Percentiles rank a stretch among this genome's conserved stretches.
Conservation (phyloP, 176 grass and related monocot species). For the Avena insularis region DNA sequence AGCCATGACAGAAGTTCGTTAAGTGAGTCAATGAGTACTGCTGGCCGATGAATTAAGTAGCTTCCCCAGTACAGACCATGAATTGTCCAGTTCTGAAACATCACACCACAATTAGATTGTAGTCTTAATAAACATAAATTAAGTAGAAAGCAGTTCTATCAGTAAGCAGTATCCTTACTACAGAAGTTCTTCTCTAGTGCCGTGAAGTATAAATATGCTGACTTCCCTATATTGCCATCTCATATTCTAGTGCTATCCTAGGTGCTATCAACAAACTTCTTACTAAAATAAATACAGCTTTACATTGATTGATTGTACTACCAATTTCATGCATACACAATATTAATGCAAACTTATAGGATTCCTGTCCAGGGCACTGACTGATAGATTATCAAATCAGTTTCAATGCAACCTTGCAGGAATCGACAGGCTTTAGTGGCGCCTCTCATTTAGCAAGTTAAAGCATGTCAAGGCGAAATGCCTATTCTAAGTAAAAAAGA, state of each 20-base stretch:
- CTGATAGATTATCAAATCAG: background rate
- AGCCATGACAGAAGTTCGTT: slow-evolving; percentile 87
- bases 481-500: background rate
- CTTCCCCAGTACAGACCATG: slow-evolving; percentile 98
- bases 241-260: slow-evolving; percentile 3
- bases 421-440: background rate
- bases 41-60: slow-evolving; percentile 61
- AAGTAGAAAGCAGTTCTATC: slow-evolving; percentile 18
- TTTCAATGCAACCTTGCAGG: slow-evolving; percentile 8
- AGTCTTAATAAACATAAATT: slow-evolving; percentile 14
- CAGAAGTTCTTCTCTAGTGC: slow-evolving; percentile 18
- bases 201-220: slow-evolving; percentile 10
- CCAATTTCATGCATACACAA: background rate
- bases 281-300: slow-evolving; percentile 22
- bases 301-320: background rate
- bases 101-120: slow-evolving; percentile 33
- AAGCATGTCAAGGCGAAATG: background rate
- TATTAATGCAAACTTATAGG: background rate
- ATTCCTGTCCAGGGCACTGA: slow-evolving; percentile 16
- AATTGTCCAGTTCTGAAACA: slow-evolving; percentile 91
- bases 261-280: slow-evolving; percentile 16
- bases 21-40: slow-evolving; percentile 73
- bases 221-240: slow-evolving; percentile 8
- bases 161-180: slow-evolving; percentile 16
- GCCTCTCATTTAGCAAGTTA: slow-evolving; percentile 6